phyloP scores from a whole-genome alignment of 352 stramenopile species.

The Phytophthora crassamura region DNA sequence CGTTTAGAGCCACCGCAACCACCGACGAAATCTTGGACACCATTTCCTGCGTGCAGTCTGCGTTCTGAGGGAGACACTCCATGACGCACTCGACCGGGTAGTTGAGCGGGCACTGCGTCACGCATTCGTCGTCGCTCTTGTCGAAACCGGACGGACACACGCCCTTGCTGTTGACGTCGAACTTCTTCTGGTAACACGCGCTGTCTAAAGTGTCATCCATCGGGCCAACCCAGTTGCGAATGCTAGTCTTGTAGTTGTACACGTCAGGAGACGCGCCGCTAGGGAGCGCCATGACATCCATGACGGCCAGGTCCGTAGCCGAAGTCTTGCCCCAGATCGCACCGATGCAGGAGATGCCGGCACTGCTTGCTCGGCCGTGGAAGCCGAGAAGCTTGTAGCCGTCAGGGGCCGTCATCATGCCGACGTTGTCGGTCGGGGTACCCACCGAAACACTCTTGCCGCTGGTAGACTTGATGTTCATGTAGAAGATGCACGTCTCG shows the following conservation, averaged over 20 bases:
- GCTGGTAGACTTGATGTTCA: constrained; percentile 10
- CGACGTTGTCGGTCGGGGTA: constrained; percentile 19
- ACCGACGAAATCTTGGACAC: constrained; percentile 43
- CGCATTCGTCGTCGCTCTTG: constrained; percentile 49
- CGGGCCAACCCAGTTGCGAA: constrained; percentile 51
- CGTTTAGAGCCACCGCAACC: constrained; percentile 41
- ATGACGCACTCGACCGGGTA: constrained; percentile 46
- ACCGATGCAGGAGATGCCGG: constrained; percentile 26
- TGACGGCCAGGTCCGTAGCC: constrained; percentile 16
- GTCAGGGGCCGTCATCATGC: constrained; percentile 16
- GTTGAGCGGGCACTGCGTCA: constrained; percentile 52
- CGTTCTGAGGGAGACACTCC: constrained; percentile 50
- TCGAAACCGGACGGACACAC: constrained; percentile 51
- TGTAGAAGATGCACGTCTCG: constrained; percentile 38
- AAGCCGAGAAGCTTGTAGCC: constrained; percentile 32
- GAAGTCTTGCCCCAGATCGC: constrained; percentile 22
- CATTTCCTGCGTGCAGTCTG: constrained; percentile 45
- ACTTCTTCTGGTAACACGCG: constrained; percentile 38
- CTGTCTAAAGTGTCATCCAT: constrained; percentile 8
- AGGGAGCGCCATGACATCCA: constrained; percentile 27
- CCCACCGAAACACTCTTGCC: constrained; percentile 23
- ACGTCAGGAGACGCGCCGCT: constrained; percentile 5
- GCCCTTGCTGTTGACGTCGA: constrained; percentile 30
- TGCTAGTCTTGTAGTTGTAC: constrained; percentile 35
- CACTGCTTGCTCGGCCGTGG: constrained; percentile 18